Conservation (phyloP, 768 basidiomycete species). For the Rickenella mellea region DNA sequence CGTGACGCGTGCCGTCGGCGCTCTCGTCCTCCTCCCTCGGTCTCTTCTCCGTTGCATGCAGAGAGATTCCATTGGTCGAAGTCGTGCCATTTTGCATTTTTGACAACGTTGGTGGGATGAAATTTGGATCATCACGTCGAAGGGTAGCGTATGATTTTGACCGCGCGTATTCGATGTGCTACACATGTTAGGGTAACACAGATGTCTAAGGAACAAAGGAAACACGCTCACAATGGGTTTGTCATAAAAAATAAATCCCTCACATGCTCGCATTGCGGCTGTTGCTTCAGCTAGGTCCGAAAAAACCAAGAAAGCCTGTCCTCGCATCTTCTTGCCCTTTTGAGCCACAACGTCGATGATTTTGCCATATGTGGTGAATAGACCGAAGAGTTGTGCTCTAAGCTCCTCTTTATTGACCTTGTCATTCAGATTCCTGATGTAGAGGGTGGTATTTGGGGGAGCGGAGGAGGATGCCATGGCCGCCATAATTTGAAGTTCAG, state of each 20-base stretch:
- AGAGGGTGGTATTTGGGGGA: conserved; percentile 82
- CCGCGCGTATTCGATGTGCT: conserved; percentile 92
- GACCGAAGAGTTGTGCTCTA: conserved; percentile 66
- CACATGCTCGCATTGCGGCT: conserved; percentile 84
- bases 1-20: conserved; percentile 39
- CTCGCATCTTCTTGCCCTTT: conserved; percentile 77
- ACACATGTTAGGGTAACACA: conserved; percentile 5
- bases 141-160: conserved; percentile 80
- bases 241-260: conserved; percentile 89
- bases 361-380: conserved; percentile 91
- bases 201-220: conserved; percentile 9
- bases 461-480: too few species aligned
- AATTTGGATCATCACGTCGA: conserved; percentile 69
- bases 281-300: conserved; percentile 86
- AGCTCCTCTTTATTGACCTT: conserved; percentile 90
- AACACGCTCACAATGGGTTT: conserved; percentile 71
- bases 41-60: conserved; percentile 42
- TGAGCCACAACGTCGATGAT: conserved; percentile 89
- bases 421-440: conserved; percentile 89
- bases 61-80: background rate
- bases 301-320: conserved; percentile 96
- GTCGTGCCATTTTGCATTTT: conserved; percentile 35
- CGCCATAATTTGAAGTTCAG: too few species aligned
- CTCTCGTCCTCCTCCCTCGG: conserved; percentile 51
- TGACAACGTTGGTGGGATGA: conserved; percentile 60